These are phyloP conservation scores for Juncus effusus DNA, from an alignment of 176 grass and related monocot species.

Conservation along the genomic window DNA sequence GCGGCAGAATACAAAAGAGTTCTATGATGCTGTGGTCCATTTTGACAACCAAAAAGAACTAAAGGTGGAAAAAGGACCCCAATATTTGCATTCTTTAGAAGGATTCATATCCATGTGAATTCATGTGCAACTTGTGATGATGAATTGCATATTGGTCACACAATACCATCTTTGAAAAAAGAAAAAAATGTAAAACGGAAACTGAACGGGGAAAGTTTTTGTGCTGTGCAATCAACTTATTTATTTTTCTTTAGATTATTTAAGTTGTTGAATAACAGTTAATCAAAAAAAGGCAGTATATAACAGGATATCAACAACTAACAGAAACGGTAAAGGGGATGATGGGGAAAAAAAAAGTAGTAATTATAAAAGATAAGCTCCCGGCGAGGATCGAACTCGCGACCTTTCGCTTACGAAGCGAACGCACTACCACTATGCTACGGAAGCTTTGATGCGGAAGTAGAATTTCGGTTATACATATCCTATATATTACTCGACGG, in stretches of 20 bases:
- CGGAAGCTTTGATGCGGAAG: slow-evolving; percentile 29
- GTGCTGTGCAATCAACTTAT: no score
- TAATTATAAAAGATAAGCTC: slow-evolving; percentile 28
- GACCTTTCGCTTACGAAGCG: slow-evolving; percentile 98
- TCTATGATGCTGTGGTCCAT: not conserved
- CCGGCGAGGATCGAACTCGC: slow-evolving; percentile 96
- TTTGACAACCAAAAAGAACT: not conserved
- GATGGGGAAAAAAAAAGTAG: not conserved
- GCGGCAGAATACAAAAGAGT: slow-evolving; percentile 1
- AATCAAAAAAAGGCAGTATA: no score
- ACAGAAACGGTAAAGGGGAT: no score
- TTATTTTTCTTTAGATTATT: no score
- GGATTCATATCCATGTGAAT: slow-evolving; percentile 15
- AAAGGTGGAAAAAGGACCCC: not conserved
- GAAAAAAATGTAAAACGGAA: no score
- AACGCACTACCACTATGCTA: slow-evolving; percentile 97
- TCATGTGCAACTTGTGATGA: not conserved
- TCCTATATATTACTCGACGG: not conserved
- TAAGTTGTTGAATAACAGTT: no score
- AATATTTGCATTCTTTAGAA: not conserved
- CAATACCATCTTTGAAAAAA: no score
- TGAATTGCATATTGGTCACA: no score
- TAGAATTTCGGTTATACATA: not conserved
- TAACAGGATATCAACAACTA: no score
- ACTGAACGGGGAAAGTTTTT: no score